Conservation (phyloP, 345 rosid genomes). For the Melastoma malabathricum region DNA sequence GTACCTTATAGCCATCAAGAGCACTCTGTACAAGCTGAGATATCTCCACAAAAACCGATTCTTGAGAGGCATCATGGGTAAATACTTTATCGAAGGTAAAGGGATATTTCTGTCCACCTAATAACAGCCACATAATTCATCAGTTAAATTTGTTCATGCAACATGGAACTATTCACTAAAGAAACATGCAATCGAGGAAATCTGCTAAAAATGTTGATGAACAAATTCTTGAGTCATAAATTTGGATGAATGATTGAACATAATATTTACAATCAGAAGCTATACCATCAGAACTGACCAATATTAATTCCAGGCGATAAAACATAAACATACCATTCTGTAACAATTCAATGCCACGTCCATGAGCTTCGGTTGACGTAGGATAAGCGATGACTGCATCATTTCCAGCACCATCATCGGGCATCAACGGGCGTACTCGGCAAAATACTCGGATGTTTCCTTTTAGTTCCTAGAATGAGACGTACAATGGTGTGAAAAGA, state of each 20-base stretch:
- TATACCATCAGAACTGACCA: no score
- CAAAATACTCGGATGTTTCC: conserved; percentile 97
- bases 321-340: conserved; percentile 47
- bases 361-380: conserved; percentile 49
- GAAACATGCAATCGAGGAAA: no score
- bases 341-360: conserved; percentile 65
- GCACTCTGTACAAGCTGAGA: conserved; percentile 95
- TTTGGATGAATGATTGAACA: no score
- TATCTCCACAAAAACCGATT: conserved; percentile 79
- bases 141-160: no score
- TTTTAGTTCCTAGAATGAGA: conserved; percentile 57
- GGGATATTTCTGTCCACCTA: conserved; percentile 64
- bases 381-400: conserved; percentile 64
- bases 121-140: not conserved
- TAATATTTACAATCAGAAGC: no score
- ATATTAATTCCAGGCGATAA: no score
- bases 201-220: no score
- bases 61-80: conserved; percentile 67
- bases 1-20: conserved; percentile 91
- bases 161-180: no score
- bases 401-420: conserved; percentile 51
- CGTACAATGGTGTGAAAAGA: not conserved
- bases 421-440: conserved; percentile 75
- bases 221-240: no score
- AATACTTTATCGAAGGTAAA: conserved; percentile 94